Evolutionary conservation across 441 rosid genomes (phyloP).

Genomic region (Isatis lusitanica): DNA sequence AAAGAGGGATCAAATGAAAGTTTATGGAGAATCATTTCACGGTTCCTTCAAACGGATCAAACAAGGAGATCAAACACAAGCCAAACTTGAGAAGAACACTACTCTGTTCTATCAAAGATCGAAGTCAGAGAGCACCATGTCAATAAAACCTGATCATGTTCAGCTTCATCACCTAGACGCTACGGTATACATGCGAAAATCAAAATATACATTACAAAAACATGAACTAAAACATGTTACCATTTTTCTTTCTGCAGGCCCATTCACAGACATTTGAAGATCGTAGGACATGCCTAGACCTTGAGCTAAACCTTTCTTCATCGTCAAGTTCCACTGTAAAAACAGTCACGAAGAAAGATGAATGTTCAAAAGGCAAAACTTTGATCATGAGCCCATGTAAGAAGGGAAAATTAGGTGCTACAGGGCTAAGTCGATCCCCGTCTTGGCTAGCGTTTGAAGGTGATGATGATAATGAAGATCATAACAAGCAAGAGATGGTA

Average conservation of each 20-base stretch:
- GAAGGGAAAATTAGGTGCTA: conserved; percentile 22
- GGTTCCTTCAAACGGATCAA: conserved; percentile 31
- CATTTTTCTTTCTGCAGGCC: conserved; percentile 2
- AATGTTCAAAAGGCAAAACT: conserved; percentile 24
- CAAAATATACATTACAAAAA: background rate
- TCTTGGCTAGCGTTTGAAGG: conserved; percentile 56
- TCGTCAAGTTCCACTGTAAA: conserved; percentile 52
- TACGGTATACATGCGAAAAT: conserved; percentile 48
- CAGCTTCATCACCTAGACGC: conserved; percentile 62
- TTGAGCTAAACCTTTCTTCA: conserved; percentile 60
- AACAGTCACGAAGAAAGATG: conserved; percentile 20
- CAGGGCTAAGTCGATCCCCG: conserved; percentile 39
- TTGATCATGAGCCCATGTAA: conserved; percentile 28
- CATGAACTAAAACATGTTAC: conserved; percentile 8
- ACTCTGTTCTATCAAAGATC: conserved; percentile 17
- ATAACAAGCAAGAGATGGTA: conserved; percentile 58
- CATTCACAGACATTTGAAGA: conserved; percentile 52
- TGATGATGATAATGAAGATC: conserved; percentile 41
- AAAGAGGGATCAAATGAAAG: conserved; percentile 28
- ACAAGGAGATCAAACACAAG: conserved; percentile 22
- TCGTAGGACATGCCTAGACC: conserved; percentile 57
- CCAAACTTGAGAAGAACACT: conserved; percentile 20
- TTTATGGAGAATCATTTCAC: conserved; percentile 25
- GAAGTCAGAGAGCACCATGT: conserved; percentile 11
- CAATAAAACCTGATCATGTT: conserved; percentile 36